Percentiles rank a stretch among this genome's conserved stretches.
Conservation (phyloP, 768 basidiomycete species). For the Tylopilus plumbeoviolaceoides region DNA sequence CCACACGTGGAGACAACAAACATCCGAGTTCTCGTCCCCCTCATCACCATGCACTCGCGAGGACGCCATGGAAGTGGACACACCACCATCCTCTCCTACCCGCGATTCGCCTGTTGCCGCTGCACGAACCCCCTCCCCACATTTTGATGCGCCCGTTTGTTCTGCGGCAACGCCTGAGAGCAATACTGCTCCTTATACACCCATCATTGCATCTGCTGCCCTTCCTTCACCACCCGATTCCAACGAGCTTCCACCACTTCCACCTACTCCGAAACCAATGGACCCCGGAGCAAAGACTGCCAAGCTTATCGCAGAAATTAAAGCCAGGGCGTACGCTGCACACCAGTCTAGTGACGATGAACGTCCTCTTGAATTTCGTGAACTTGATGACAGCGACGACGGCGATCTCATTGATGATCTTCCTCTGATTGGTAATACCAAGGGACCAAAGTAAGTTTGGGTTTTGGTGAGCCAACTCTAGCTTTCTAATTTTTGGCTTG, state of each 20-base stretch:
- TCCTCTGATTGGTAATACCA: constrained; percentile 6
- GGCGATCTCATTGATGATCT: constrained; percentile 35
- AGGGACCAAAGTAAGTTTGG: constrained; percentile 9
- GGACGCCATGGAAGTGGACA: constrained; percentile 18
- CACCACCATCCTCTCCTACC: constrained; percentile 10
- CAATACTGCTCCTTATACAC: constrained; percentile 9
- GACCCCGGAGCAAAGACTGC: constrained; percentile 44
- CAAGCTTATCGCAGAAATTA: constrained; percentile 60
- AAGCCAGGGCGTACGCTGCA: constrained; percentile 52
- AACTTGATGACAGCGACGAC: constrained; percentile 51
- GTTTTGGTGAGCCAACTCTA: not conserved
- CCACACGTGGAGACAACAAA: constrained; percentile 40
- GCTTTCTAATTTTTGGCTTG: not conserved
- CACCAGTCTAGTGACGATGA: constrained; percentile 44
- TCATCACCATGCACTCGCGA: not conserved
- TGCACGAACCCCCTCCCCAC: not conserved
- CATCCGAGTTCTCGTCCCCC: constrained; percentile 18
- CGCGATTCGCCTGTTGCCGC: constrained; percentile 7
- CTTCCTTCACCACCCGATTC: constrained; percentile 26
- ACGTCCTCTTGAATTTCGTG: constrained; percentile 34
- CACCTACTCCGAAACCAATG: constrained; percentile 30
- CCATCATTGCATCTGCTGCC: constrained; percentile 7
- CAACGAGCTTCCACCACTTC: constrained; percentile 18
- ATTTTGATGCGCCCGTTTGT: constrained; percentile 8
- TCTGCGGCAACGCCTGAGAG: constrained; percentile 3